Base-by-base conservation (phyloP, 2,329 filamentous ascomycete genomes). In the Emmonsiellopsis sp. region DNA sequence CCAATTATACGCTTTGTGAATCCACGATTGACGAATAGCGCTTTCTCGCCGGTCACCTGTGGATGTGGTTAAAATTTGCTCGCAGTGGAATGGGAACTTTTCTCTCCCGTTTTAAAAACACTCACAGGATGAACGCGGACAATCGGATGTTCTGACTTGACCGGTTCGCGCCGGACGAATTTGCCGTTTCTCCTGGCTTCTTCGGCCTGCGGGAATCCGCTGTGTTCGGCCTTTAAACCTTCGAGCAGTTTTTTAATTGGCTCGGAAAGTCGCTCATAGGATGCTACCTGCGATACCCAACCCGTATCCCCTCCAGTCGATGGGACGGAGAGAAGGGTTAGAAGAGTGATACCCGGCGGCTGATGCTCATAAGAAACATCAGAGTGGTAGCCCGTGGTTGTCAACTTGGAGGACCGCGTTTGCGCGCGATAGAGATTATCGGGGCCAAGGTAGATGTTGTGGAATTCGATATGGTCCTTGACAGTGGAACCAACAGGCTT, bases 391-490 rank as follows among this genome's bases (percentile, higher is more conserved):
- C 53, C 54, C 42, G 44, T 57, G 3, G 68, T 71, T 37, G 68
- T 70, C 21, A 73, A 61, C 33, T 62, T 65, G 52, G 69, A 68
- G 13, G 60, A 63, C n/a, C 60, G 65, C 27, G 61, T 61, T 14
- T 68, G 65, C 5, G 62, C 62, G 5, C 71, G 68, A 61, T 73
- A 74, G 37, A 70, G 66, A 57, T 75, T 76, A 60, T 72, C 74
- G 2, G 69, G 68, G 0, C 72, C 74, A 0, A 75, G 68, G 60
- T 76, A 76, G 56, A 76, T 74, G 56, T 72, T 74, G 60, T 76
- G 72, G 48, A 75, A 65, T 57, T 76, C 73, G 9, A 74, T 63
- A 36, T 71, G 64, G 55, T 70, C 69, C 52, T 74, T 67, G 54
- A 75, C 68, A 50, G 74, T 69, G 13, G 71, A 68, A 37, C 71